These are phyloP conservation scores for Podospora anserina DNA, from an alignment of 495 filamentous ascomycete genomes.

Conservation along the genomic window DNA sequence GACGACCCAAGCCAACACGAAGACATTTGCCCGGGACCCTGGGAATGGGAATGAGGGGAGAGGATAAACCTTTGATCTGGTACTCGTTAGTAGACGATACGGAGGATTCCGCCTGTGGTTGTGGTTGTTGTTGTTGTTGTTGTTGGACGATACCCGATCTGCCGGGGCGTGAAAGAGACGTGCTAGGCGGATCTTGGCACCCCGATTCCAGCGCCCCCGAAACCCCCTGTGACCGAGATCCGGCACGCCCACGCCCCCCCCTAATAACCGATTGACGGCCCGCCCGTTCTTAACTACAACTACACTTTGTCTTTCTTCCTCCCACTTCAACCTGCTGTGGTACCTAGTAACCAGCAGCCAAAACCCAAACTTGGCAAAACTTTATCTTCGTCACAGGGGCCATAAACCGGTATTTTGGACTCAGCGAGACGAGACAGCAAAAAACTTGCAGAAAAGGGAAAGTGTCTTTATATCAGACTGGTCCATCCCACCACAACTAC, in stretches of 20 bases:
- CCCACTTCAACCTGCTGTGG: too few relatives aligned
- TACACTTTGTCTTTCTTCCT: neutral
- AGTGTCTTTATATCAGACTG: too few relatives aligned
- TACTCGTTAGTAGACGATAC: too few relatives aligned
- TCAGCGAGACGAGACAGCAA: neutral
- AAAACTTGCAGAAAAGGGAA: too few relatives aligned
- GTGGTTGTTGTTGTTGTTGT: too few relatives aligned
- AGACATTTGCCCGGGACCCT: neutral
- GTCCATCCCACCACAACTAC: too few relatives aligned
- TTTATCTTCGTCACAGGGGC: neutral
- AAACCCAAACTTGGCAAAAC: neutral
- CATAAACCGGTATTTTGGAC: neutral
- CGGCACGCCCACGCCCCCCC: neutral
- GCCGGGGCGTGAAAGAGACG: neutral
- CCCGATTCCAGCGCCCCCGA: slow-evolving; percentile 5
- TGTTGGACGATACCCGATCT: slow-evolving; percentile 6
- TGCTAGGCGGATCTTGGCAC: neutral
- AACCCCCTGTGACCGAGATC: slow-evolving; percentile 1
- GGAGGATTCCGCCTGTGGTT: too few relatives aligned
- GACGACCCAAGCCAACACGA: neutral
- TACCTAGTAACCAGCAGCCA: neutral
- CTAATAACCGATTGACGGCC: neutral
- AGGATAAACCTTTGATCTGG: too few relatives aligned
- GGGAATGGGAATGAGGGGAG: neutral
- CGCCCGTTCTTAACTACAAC: neutral